Percentiles rank a stretch among this genome's conserved stretches.
These are phyloP conservation scores for Eudorina sp. DNA, from an alignment of 139 green algal species.

Conservation along the genomic window DNA sequence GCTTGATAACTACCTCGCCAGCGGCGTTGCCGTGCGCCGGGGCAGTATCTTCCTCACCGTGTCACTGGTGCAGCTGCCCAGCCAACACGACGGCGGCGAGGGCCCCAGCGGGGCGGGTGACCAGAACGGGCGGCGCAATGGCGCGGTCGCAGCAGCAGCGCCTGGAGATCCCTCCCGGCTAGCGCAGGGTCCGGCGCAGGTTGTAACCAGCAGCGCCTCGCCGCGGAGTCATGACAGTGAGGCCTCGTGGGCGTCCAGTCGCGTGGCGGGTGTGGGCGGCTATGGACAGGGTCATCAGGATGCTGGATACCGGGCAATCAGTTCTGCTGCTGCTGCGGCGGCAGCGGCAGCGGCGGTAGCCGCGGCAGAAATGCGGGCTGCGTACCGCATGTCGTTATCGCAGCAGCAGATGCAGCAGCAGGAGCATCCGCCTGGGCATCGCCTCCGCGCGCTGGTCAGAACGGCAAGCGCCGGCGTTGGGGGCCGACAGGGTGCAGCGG, in stretches of 20 bases:
- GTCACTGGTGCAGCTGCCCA: constrained; percentile 2
- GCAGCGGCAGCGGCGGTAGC: not conserved
- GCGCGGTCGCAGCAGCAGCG: no score
- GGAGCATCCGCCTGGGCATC: not conserved
- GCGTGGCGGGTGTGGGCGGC: no score
- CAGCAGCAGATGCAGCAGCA: not conserved
- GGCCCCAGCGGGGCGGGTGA: not conserved
- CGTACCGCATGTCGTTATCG: no score
- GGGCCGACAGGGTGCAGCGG: not conserved
- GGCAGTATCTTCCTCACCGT: constrained; percentile 40
- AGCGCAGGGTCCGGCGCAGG: no score
- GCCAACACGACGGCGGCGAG: not conserved
- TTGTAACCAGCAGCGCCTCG: no score
- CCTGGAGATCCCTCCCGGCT: no score
- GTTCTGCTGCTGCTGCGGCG: not conserved
- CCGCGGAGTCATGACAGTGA: not conserved
- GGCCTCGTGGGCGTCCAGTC: not conserved
- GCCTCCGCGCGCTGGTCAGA: not conserved
- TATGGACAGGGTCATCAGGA: not conserved
- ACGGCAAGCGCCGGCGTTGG: not conserved
- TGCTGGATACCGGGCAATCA: not conserved
- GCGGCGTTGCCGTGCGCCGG: not conserved
- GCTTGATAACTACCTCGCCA: not conserved
- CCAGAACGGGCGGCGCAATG: no score
- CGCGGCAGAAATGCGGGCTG: no score